Base-by-base conservation (phyloP, 805 yeast species). In the Sungouiozyma ichnusensis region DNA sequence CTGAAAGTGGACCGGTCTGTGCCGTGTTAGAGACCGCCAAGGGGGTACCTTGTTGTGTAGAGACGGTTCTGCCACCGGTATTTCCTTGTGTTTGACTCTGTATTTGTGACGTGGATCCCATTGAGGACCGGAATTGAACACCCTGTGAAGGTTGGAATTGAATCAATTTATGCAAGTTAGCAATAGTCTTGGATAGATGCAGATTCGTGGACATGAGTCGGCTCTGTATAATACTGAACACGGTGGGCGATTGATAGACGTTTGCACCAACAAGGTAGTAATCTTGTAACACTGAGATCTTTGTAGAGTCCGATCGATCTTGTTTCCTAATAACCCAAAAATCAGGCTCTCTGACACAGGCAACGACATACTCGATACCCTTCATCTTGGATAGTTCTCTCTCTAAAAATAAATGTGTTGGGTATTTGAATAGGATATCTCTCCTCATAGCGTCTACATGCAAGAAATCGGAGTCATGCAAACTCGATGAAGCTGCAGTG, bases 241-340 rank as follows among this genome's bases (percentile, higher is more conserved):
- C 71, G 15, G 76, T 66, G 0, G 97, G 97, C 0, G 96, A 81
- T 77, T 85, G 90, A 63, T 87, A 92, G 2, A 92, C 81, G 55
- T 85, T 87, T 16, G 95, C 94, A 3, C 96, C 95, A 34, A 87
- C 77, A 37, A 90, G 81, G 60, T 85, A 90, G 63, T 84, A 90
- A 49, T 86, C 94, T 20, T 85, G 77, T 9, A 85, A 53, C 0
- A 80, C 69, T 18, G 68, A 62, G 3, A 43, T 35, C 2, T 73
- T 72, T 16, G 45, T 40, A 9, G 43, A 20, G 17, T 45, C 38
- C 3, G 70, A 47, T 24, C 97, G 66, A 37, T 76, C 65, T 58
- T 90, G 97, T 56, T 88, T 87, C 44, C 94, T 71, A 8, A 90
- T 76, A 20, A 90, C 72, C 97, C 97, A 92, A 50, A 86, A 76